phyloP scores from a whole-genome alignment of 768 basidiomycete genomes.

The Hydnum rufescens region DNA sequence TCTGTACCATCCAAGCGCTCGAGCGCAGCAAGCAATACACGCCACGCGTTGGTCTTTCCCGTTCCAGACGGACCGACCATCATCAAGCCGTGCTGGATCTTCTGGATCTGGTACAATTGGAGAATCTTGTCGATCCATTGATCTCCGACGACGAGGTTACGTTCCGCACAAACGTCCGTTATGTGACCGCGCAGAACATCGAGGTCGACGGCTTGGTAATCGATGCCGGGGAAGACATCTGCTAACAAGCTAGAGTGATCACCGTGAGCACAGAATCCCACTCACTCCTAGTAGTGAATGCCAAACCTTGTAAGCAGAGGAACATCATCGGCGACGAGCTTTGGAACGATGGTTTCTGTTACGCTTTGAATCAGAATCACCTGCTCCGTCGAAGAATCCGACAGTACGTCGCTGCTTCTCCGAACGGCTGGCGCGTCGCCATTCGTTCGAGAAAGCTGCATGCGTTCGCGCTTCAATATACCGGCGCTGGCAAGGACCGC shows the following conservation, averaged over 20 bases:
- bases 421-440: too few relatives aligned
- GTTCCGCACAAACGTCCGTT: constrained; percentile 65
- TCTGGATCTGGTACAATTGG: constrained; percentile 97
- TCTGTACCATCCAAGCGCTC: constrained; percentile 83
- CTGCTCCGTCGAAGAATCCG: constrained; percentile 67
- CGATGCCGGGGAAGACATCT: constrained; percentile 94
- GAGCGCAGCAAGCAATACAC: constrained; percentile 73
- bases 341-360: constrained; percentile 95
- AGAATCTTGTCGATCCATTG: constrained; percentile 90
- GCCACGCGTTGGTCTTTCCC: constrained; percentile 96
- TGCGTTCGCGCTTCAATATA: constrained; percentile 84
- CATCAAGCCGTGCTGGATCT: constrained; percentile 98
- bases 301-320: constrained; percentile 75
- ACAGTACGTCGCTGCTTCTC: constrained; percentile 30
- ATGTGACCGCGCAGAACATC: constrained; percentile 75
- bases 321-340: constrained; percentile 93
- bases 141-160: constrained; percentile 68
- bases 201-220: constrained; percentile 76
- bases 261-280: constrained; percentile 6
- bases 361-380: constrained; percentile 97
- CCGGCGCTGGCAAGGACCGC: constrained; percentile 93
- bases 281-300: background rate
- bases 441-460: constrained; percentile 29
- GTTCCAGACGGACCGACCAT: constrained; percentile 97
- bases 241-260: constrained; percentile 47